Conservation (phyloP, 768 basidiomycete genomes). For the Termitomyces sp. region DNA sequence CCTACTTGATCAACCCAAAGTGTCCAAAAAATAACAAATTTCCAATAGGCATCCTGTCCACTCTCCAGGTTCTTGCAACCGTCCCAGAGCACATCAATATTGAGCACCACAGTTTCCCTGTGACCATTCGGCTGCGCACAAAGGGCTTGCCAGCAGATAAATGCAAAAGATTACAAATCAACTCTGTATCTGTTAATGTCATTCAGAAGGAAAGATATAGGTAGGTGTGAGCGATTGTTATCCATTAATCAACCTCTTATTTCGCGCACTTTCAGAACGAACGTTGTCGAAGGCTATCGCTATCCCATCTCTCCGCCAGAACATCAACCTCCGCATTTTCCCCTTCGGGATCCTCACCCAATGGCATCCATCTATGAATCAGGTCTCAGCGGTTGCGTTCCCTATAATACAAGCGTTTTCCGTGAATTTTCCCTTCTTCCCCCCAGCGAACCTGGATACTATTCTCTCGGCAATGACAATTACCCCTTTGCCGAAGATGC, state of each 20-base stretch:
- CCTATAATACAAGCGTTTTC: conserved; percentile 17
- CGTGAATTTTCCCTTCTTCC: conserved; percentile 49
- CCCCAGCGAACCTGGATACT: conserved; percentile 36
- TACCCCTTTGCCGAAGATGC: conserved; percentile 41
- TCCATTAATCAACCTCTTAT: background rate
- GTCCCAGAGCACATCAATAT: conserved; percentile 51
- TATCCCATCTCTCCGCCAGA: conserved; percentile 52
- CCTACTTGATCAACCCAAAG: conserved; percentile 40
- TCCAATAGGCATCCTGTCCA: conserved; percentile 48
- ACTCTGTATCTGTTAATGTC: conserved; percentile 50
- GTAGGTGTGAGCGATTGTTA: conserved; percentile 30
- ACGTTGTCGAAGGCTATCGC: conserved; percentile 34
- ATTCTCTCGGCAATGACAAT: conserved; percentile 43
- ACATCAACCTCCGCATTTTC: conserved; percentile 59
- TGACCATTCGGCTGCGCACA: conserved; percentile 57
- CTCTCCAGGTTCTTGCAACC: conserved; percentile 59
- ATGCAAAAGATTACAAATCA: conserved; percentile 50
- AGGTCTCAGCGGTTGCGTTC: conserved; percentile 27
- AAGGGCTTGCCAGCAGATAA: conserved; percentile 41
- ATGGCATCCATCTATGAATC: conserved; percentile 47
- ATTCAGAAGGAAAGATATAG: conserved; percentile 63
- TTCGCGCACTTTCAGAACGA: conserved; percentile 25
- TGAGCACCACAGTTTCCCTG: conserved; percentile 40
- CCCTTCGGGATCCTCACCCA: conserved; percentile 51
- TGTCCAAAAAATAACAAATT: conserved; percentile 27